These are phyloP conservation scores for Volvariella volvacea DNA, from an alignment of 1,284 basidiomycete genomes.

Conservation along the genomic window DNA sequence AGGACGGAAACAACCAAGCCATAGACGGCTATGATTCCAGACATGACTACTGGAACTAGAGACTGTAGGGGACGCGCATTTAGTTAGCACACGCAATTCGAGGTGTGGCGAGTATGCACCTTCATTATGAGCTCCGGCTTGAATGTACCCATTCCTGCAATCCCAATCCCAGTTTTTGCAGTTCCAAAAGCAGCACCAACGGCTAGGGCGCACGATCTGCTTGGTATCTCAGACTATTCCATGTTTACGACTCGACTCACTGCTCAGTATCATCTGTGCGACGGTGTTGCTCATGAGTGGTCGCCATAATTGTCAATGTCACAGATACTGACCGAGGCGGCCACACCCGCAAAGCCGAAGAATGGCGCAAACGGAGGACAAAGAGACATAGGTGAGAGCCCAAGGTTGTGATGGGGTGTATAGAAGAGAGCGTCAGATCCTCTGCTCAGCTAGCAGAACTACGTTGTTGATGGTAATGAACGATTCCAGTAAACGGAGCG, in stretches of 20 bases:
- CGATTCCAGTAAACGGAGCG: too few species aligned
- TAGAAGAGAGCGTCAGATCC: neutral
- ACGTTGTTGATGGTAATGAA: too few species aligned
- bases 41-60: slow-evolving; percentile 89
- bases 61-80: slow-evolving; percentile 43
- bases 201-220: slow-evolving; percentile 34
- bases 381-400: slow-evolving; percentile 41
- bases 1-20: slow-evolving; percentile 75
- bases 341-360: slow-evolving; percentile 81
- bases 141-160: slow-evolving; percentile 92
- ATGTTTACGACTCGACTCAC: slow-evolving; percentile 29
- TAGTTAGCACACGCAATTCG: neutral
- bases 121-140: slow-evolving; percentile 98
- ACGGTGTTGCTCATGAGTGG: slow-evolving; percentile 6
- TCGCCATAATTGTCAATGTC: neutral
- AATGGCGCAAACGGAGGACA: slow-evolving; percentile 83
- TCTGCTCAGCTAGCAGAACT: too few species aligned
- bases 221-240: slow-evolving; percentile 6
- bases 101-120: slow-evolving; percentile 35
- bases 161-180: slow-evolving; percentile 96
- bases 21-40: slow-evolving; percentile 77
- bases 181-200: slow-evolving; percentile 97
- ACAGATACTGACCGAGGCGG: slow-evolving; percentile 59
- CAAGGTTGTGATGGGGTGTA: neutral
- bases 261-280: slow-evolving; percentile 80